Conservation (phyloP, 176 grass and related monocot genomes). For the Lolium rigidum region DNA sequence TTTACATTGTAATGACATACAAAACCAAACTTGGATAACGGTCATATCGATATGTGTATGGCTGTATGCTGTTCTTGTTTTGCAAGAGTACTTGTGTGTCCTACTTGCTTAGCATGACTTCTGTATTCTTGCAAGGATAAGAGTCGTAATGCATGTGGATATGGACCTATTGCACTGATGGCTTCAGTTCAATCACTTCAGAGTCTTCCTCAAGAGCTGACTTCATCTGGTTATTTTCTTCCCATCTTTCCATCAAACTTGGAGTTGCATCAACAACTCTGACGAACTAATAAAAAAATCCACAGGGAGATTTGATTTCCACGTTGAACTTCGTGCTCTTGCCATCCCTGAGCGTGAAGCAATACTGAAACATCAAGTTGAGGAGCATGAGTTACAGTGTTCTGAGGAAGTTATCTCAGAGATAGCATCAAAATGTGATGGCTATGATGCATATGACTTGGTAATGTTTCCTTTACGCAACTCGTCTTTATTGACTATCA, state of each 20-base stretch:
- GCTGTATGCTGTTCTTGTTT: conserved; percentile 19
- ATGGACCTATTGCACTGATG: conserved; percentile 85
- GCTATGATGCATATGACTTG: conserved; percentile 98
- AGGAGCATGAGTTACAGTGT: conserved; percentile 66
- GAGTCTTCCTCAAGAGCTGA: conserved; percentile 79
- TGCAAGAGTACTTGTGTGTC: conserved; percentile 6
- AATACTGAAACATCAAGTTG: conserved; percentile 79
- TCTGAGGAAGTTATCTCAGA: conserved; percentile 81
- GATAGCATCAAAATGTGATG: conserved; percentile 89
- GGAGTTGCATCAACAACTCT: conserved; percentile 6
- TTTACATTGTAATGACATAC: conserved; percentile 20
- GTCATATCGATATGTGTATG: background rate
- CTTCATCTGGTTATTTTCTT: conserved; percentile 77
- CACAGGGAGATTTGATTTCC: conserved; percentile 95
- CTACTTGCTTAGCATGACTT: conserved; percentile 30
- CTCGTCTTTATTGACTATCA: conserved; percentile 26
- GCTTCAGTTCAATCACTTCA: conserved; percentile 83
- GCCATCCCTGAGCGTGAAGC: conserved; percentile 80
- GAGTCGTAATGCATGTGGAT: conserved; percentile 68
- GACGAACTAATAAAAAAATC: conserved; percentile 32
- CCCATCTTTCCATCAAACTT: conserved; percentile 3
- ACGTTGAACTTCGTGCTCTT: conserved; percentile 82
- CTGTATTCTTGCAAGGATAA: conserved; percentile 69
- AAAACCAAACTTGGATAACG: background rate
- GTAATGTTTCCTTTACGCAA: conserved; percentile 53